Evolutionary conservation across 2,329 filamentous ascomycete species (phyloP), one percentile per base, ranked within the genome.

Genomic region (Exserohilum turcica): DNA sequence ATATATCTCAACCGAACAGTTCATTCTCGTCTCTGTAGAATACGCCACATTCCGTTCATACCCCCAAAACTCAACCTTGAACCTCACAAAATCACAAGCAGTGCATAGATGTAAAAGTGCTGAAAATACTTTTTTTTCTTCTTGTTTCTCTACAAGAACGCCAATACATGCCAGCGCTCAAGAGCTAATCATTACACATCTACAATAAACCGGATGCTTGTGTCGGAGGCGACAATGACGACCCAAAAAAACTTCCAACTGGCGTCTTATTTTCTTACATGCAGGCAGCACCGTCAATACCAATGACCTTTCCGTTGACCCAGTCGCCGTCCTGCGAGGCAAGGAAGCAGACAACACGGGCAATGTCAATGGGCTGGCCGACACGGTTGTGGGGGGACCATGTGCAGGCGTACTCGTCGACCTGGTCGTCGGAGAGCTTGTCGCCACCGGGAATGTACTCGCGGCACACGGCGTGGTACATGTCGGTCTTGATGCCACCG

Each of bases 321-420:
- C 69, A 81, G 67, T 87, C 78, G 71, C 84, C 71, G 73, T 86
- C 74, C 77, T 86, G 75, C 71, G 82, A 73, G 64, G 84, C 70
- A 73, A 86, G 63, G 79, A 84, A 78, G 76, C 82, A 84, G 51
- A 86, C 85, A 15, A 86, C 84, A 56, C 85, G 82, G 57, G 86
- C 86, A 70, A 89, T 84, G 69, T 88, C 86, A 67, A 86, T 83
- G 52, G 86, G 86, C 59, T 87, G 84, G 61, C 86, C 86, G 54
- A 87, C 85, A 67, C 86, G 83, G 76, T 82, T 80, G 63, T 86
- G 78, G 32, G 86, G 85, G 15, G 84, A 86, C 84, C 85, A 87
- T 55, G 81, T 84, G 56, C 80, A 79, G 38, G 85, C 85, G 68
- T 82, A 86, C 81, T 84, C 82, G 57, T 86, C 83, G 50, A 85